Evolutionary conservation across 768 basidiomycete species (phyloP), one percentile per base, ranked within the genome.

Genomic region (Mycena crocata): DNA sequence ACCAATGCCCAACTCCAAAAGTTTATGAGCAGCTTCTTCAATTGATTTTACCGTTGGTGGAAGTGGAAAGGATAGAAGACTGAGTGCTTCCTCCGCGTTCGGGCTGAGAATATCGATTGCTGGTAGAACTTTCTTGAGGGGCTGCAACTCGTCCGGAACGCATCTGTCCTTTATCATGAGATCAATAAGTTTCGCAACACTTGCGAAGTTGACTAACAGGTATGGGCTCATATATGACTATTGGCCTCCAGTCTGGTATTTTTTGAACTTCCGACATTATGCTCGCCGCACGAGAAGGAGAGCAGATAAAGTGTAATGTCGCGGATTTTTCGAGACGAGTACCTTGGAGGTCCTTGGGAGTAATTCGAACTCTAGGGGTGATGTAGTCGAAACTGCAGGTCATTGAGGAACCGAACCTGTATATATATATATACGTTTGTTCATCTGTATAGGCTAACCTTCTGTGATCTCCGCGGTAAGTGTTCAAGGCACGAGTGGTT

Each of bases 221-320:
- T 68, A 95, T 92, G 2, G 95, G 95, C 78, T 96, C 95, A 70
- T 90, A 97, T 45, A 96, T 88, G 2, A 87, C 84, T 48, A 80
- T 80, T 6, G 95, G 92, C 10, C 79, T 72, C 93, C 94, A 95
- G 13, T 73, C 83, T 4, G 80, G 74, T 14, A 87, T 76, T 54
- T 81, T 74, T 5, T 80, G 74, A 15, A 92, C 83, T 75, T 96
- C 90, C 37, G 85, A 83, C 67, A 93, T 80, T 62, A 96, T 91
- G 6, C 80, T 80, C 17, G 81, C 76, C 5, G 93, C 93, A 45
- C 95, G 86, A 2, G 81, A 75, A 0, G 95, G 94, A 5, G 94
- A 94, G 74, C 94, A 96, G 24, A 95, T 89, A 71, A 95, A 95
- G 77, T 98, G 95, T 45, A 97, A 72, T 23, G 82, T 83, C 21